These are phyloP conservation scores for Diospyros kaki DNA, from an alignment of 148 eudicot genomes.

Conservation along the genomic window DNA sequence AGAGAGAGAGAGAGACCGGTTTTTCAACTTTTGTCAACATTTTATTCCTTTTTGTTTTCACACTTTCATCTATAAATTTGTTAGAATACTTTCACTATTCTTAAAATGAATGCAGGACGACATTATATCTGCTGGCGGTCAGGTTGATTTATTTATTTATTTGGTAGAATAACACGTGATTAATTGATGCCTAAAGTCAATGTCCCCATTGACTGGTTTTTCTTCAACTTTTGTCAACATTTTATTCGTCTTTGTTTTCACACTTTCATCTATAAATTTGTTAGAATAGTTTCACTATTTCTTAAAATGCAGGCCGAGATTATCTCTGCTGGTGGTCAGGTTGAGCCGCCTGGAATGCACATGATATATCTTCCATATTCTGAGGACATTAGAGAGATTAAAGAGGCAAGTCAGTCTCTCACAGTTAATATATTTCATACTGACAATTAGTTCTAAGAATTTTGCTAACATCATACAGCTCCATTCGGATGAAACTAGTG, in stretches of 20 bases:
- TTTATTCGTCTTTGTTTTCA: neutral
- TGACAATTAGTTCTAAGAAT: constrained; percentile 6
- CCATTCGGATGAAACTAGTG: constrained; percentile 38
- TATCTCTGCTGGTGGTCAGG: constrained; percentile 59
- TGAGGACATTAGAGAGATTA: constrained; percentile 82
- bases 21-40: neutral
- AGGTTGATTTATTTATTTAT: too few species aligned
- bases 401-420: constrained; percentile 51
- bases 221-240: neutral
- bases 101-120: too few species aligned
- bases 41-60: neutral
- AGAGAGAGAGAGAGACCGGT: neutral
- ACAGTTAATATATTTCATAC: neutral
- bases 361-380: constrained; percentile 94
- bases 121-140: too few species aligned
- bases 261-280: constrained; percentile 8
- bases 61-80: constrained; percentile 8
- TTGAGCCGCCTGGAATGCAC: constrained; percentile 98
- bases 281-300: neutral
- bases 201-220: neutral
- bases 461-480: constrained; percentile 41
- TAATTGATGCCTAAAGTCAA: too few species aligned
- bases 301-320: constrained; percentile 69
- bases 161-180: too few species aligned
- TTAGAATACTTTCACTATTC: neutral